These are phyloP conservation scores for Euryodendron excelsum DNA, from an alignment of 148 eudicot species.

Conservation along the genomic window DNA sequence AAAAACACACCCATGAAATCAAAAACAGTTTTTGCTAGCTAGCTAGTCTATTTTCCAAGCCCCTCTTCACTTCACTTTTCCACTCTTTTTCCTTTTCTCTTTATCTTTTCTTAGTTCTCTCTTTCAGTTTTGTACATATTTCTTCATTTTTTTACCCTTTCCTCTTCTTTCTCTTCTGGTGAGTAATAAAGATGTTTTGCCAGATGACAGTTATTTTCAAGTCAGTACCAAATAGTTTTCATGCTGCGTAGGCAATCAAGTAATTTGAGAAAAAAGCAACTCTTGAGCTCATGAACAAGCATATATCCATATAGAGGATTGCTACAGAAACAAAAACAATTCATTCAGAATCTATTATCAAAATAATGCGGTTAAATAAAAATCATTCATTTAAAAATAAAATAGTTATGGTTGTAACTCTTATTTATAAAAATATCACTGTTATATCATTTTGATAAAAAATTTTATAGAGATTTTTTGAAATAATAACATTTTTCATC, in stretches of 20 bases:
- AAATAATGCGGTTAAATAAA: no score
- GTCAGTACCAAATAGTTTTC: constrained; percentile 19
- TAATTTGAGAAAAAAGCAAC: constrained; percentile 29
- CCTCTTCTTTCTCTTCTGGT: constrained; percentile 19
- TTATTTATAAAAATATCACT: no score
- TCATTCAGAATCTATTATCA: no score
- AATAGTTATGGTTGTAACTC: no score
- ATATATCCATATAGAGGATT: no score
- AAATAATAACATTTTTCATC: no score
- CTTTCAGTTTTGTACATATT: constrained; percentile 4
- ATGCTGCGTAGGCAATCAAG: constrained; percentile 35
- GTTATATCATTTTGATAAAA: no score
- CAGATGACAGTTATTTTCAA: constrained; percentile 21
- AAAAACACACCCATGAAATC: neutral
- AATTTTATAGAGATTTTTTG: no score
- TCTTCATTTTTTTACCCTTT: neutral
- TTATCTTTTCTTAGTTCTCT: constrained; percentile 16
- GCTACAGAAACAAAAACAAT: no score
- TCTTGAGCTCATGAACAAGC: constrained; percentile 14
- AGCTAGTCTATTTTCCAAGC: neutral
- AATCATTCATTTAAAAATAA: no score
- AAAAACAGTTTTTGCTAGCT: constrained; percentile 5
- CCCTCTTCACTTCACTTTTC: neutral
- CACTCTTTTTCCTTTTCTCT: constrained; percentile 10
- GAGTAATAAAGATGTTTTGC: constrained; percentile 18